Evolutionary conservation across 2,329 filamentous ascomycete genomes (phyloP), one percentile per base, ranked within the genome.

Genomic region (Pseudopithomyces maydicus): DNA sequence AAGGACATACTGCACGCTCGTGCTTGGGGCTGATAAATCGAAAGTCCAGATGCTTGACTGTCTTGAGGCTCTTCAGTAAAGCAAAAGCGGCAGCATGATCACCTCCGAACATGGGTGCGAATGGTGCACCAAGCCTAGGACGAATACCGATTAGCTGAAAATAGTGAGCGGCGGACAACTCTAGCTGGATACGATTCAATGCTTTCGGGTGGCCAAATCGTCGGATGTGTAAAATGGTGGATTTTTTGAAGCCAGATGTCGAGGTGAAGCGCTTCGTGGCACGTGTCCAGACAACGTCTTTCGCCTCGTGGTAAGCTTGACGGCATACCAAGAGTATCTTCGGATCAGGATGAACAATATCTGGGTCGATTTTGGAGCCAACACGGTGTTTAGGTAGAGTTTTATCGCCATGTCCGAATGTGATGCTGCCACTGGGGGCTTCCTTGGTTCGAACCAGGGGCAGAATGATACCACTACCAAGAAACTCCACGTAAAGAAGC

Each of bases 21-120:
- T 67, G 64, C 10, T 64, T 58, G 1, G 61, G 55, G 17, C 61
- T 58, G n/a, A 67, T 57, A 56, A 67, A 67, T 22, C 61, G 57
- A n/a, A 67, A 57, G 11, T 67, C 62, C 10, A 67, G 51, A 1
- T 46, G 41, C 19, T 47, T 36, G 10, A 66, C 53, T 8, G 49
- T 42, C 0, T n/a, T 2, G 1, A 59, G 56, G 1, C 6, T 22
- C 12, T 20, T 39, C 2, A 61, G 32, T 1, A 19, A 19, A 2
- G 14, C 19, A 2, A 59, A 10, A 3, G n/a, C 17, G 10, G 56
- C 32, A 1, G 15, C 10, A n/a, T 20, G 15, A 26, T 8, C 2
- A 29, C 11, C 7, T n/a, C 6, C 17, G 38, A 42, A 17, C 19
- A 41, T 17, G n/a, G 8, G 11, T 19, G 22, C 42, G 14, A 47